These are phyloP conservation scores for Capronia coronata DNA, from an alignment of 2,329 filamentous ascomycete species.

Conservation along the genomic window DNA sequence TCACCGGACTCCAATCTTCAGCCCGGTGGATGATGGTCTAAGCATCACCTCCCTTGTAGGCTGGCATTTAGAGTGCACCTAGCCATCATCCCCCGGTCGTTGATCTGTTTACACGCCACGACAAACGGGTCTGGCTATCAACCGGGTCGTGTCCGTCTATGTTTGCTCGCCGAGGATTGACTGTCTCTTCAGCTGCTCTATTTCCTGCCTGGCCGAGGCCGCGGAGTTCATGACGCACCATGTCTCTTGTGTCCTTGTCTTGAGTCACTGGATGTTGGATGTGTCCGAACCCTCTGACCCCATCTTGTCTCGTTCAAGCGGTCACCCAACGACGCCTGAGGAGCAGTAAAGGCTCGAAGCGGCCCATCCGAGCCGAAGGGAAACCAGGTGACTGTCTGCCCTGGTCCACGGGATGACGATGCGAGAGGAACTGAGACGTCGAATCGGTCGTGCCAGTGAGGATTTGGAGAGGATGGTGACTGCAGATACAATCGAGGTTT, in stretches of 20 bases:
- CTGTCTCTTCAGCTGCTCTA: not conserved
- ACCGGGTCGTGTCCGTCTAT: not conserved
- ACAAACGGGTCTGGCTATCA: not conserved
- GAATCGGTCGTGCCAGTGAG: conserved; percentile 7
- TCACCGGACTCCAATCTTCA: not conserved
- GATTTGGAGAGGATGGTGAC: not conserved
- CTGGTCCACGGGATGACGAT: not conserved
- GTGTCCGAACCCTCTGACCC: not conserved
- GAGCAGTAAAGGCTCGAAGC: not conserved
- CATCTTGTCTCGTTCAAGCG: not conserved
- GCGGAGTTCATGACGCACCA: too few species aligned
- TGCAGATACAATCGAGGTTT: not conserved
- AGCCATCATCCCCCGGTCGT: not conserved
- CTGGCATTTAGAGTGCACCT: not conserved
- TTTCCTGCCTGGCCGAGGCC: too few species aligned
- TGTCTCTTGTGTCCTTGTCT: not conserved
- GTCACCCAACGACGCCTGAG: not conserved
- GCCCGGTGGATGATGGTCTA: not conserved
- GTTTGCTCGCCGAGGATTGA: not conserved
- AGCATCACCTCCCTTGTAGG: not conserved
- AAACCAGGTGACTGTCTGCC: not conserved
- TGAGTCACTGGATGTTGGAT: not conserved
- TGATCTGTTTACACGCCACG: not conserved
- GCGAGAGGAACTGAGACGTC: not conserved
- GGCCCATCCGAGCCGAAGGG: not conserved